phyloP scores from a whole-genome alignment of 495 filamentous ascomycete species.

The Chaetomium fimeti region DNA sequence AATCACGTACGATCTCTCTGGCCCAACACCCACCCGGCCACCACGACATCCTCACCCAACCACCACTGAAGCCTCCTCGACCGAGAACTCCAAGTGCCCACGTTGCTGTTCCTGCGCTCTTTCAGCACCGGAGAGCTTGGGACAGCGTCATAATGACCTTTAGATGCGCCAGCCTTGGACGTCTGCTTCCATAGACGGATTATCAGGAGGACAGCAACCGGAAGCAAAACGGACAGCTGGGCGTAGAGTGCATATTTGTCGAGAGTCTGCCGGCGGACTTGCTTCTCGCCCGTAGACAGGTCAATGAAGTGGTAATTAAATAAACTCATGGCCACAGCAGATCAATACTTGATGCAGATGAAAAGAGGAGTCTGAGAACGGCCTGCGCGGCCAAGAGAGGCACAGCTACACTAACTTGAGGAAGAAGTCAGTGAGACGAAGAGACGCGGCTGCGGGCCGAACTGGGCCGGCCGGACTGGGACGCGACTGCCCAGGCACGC shows the following conservation, averaged over 20 bases:
- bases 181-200: slow-evolving; percentile 38
- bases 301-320: slow-evolving; percentile 58
- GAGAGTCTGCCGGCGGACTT: slow-evolving; percentile 56
- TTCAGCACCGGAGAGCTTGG: slow-evolving; percentile 48
- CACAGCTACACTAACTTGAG: background rate
- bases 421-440: background rate
- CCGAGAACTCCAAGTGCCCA: slow-evolving; percentile 26
- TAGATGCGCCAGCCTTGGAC: slow-evolving; percentile 18
- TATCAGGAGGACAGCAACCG: slow-evolving; percentile 46
- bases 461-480: no score
- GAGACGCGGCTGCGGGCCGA: slow-evolving; percentile 4
- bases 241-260: slow-evolving; percentile 61
- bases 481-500: no score
- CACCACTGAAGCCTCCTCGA: slow-evolving; percentile 50
- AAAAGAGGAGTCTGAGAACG: background rate
- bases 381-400: background rate
- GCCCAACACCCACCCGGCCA: slow-evolving; percentile 52
- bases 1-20: slow-evolving; percentile 46
- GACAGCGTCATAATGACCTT: slow-evolving; percentile 37
- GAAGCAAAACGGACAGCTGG: slow-evolving; percentile 58
- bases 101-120: slow-evolving; percentile 30
- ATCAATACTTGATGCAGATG: background rate
- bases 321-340: slow-evolving; percentile 49
- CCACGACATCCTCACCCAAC: slow-evolving; percentile 55
- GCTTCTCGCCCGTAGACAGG: slow-evolving; percentile 53